phyloP scores from a whole-genome alignment of 73 alveolate species.

The Effrenium voratum region DNA sequence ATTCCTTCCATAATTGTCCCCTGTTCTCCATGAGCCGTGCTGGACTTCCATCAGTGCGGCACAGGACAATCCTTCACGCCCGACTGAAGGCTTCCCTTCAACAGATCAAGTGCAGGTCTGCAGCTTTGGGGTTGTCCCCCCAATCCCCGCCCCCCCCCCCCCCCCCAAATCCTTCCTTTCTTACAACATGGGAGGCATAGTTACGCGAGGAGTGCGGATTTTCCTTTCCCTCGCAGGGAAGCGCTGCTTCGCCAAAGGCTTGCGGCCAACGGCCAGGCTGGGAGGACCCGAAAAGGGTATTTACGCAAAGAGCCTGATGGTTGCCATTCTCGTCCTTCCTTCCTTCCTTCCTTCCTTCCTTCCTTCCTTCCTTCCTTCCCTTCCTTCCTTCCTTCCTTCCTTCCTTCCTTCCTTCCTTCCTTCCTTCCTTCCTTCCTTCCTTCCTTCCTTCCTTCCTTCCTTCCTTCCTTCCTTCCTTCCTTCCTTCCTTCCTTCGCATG shows the following conservation, averaged over 20 bases:
- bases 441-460: constrained; percentile 67
- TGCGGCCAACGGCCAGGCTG: constrained; percentile 78
- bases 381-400: constrained; percentile 50
- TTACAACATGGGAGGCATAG: background rate
- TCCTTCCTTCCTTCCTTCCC: constrained; percentile 66
- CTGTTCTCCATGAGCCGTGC: no score
- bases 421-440: constrained; percentile 66
- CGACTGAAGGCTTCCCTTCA: no score
- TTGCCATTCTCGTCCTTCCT: constrained; percentile 22
- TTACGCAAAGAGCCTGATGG: no score
- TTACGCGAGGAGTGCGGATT: background rate
- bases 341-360: constrained; percentile 54
- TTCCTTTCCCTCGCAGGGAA: background rate
- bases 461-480: constrained; percentile 58
- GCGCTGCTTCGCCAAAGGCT: constrained; percentile 94
- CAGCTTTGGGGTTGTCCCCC: background rate
- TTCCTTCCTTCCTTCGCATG: constrained; percentile 41
- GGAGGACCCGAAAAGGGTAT: background rate
- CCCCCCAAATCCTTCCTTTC: background rate
- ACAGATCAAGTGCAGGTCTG: no score
- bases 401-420: constrained; percentile 57
- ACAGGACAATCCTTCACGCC: no score
- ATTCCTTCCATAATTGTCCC: no score
- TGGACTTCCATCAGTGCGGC: no score
- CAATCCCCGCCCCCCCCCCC: background rate